Evolutionary conservation across 192 early-diverging fungal genomes (phyloP), one percentile per base, ranked within the genome.

Genomic region (Linnemannia exigua): DNA sequence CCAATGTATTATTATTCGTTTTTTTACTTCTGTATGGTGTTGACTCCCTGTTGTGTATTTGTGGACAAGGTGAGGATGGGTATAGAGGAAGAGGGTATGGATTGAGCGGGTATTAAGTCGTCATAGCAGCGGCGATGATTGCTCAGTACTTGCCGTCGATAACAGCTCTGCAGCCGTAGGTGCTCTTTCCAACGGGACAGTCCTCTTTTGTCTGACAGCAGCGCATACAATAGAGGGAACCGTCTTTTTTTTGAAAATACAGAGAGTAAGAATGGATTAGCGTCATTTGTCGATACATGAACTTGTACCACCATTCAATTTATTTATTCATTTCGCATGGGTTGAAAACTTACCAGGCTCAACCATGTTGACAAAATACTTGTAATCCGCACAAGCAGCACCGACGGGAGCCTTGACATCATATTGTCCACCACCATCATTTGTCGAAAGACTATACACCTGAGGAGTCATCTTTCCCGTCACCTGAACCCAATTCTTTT

Each of bases 381-480:
- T 68, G 67, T 79, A 88, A 6, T 75, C 76, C 16, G 77, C 63
- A 58, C 88, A 90, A 31, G 61, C 31, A 50, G 89, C 88, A 31
- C 81, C 81, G 2, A 61, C 20, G 33, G 88, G 90, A 15, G 90
- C 87, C 22, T 63, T 81, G 35, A 86, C 41, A 77, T 91, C 90
- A 50, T 79, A 88, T 74, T 91, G 90, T 61, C 89, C 90, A 67
- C 90, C 90, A 35, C 80, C 78, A 35, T 91, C 90, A 2, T 52
- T 82, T 2, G 68, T 9, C 19, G 61, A 28, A 19, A 89, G 54
- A 16, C 50, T 67, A 47, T 77, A 89, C 31, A 74, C 76, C 14
- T 33, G 25, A 11, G 84, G 79, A 36, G 79, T n/a, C 31, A 90
- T 90, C 61, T 70, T 81, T 48, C 90, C 90, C 44, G 90, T 91